These are phyloP conservation scores for Cryphonectria nitschkei DNA, from an alignment of 2,329 filamentous ascomycete species.

Conservation along the genomic window DNA sequence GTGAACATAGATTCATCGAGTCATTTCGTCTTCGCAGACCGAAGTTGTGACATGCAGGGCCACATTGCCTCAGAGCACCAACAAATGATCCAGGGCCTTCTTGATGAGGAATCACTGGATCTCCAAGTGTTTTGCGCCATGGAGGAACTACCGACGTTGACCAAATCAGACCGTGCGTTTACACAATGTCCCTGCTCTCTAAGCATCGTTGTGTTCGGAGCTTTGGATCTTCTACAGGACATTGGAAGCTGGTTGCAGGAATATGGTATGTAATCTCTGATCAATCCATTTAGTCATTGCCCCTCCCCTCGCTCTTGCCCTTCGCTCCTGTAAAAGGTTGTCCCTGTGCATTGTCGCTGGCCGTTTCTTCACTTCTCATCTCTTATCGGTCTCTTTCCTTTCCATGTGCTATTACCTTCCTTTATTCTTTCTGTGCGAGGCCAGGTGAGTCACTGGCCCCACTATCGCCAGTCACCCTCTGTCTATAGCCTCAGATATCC, in stretches of 20 bases:
- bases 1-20: neutral
- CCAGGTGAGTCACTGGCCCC: too few relatives aligned
- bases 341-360: too few relatives aligned
- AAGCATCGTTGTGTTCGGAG: neutral
- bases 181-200: constrained; percentile 18
- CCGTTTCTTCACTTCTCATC: too few relatives aligned
- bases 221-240: constrained; percentile 9
- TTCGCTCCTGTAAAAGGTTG: too few relatives aligned
- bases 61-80: constrained; percentile 6
- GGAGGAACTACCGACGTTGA: neutral
- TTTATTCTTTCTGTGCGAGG: too few relatives aligned
- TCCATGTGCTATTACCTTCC: too few relatives aligned
- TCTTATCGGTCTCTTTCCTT: too few relatives aligned
- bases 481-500: too few relatives aligned
- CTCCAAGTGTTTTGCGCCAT: constrained; percentile 18
- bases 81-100: constrained; percentile 16
- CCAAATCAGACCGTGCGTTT: neutral
- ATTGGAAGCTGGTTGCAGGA: constrained; percentile 17
- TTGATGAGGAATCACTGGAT: constrained; percentile 13
- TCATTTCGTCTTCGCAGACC: neutral
- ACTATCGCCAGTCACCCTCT: too few relatives aligned
- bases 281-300: neutral
- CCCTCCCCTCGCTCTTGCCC: too few relatives aligned
- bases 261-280: neutral
- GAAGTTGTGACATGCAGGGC: neutral